Conservation (phyloP, 1,139 yeast genomes). For the Suhomyces panamericanus region DNA sequence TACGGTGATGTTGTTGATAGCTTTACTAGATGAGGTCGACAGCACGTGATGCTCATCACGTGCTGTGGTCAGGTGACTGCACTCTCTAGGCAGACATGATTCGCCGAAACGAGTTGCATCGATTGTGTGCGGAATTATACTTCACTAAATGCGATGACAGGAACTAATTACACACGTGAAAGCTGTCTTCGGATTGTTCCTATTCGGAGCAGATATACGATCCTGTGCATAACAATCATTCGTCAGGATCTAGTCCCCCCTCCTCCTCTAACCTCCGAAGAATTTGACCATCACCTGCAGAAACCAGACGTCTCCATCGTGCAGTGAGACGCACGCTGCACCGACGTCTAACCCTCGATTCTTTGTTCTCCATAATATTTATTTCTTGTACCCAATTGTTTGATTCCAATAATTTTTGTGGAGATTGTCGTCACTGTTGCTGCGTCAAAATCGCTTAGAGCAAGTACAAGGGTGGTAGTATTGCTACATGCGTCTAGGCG, state of each 20-base stretch:
- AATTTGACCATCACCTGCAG: not conserved
- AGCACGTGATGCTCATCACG: not conserved
- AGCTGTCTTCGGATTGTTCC: too few relatives aligned
- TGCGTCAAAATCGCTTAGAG: conserved; percentile 5
- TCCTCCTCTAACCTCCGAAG: not conserved
- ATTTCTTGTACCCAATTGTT: not conserved
- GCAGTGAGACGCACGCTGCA: not conserved
- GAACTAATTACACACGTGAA: not conserved
- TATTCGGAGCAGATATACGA: too few relatives aligned
- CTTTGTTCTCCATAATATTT: not conserved
- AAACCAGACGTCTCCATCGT: not conserved
- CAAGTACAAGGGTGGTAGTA: not conserved
- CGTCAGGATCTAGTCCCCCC: not conserved
- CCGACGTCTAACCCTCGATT: not conserved
- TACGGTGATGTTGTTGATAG: not conserved
- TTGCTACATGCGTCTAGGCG: not conserved
- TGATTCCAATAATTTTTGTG: not conserved
- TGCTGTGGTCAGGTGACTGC: not conserved
- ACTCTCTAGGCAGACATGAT: too few relatives aligned
- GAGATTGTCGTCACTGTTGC: conserved; percentile 1
- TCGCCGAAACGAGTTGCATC: too few relatives aligned
- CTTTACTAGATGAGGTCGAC: not conserved
- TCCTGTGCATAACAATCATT: too few relatives aligned
- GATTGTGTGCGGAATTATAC: not conserved
- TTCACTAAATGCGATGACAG: not conserved